Percentiles rank a stretch among this genome's conserved stretches.
Evolutionary conservation across 78 protist species (phyloP).

Genomic region (Planoprotostelium fungivorum): DNA sequence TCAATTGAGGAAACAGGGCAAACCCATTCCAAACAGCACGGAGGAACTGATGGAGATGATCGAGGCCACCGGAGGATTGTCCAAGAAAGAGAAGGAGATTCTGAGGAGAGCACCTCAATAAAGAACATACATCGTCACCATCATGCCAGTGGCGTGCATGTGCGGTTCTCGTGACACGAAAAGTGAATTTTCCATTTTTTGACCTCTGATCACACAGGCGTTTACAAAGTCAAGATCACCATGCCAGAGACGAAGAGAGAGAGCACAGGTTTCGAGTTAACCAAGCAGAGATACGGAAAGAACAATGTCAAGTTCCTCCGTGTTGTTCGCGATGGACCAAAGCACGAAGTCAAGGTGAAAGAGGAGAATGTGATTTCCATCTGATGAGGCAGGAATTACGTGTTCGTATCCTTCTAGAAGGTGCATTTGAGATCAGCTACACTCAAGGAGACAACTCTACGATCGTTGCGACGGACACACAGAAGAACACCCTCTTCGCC

Average conservation of each 20-base stretch:
- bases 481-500: slow-evolving; percentile 52
- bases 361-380: not conserved
- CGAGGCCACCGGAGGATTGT: not conserved
- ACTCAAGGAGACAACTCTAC: slow-evolving; percentile 40
- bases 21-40: not conserved
- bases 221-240: too few species aligned
- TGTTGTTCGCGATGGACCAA: not conserved
- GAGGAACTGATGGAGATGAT: not conserved
- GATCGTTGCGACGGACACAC: slow-evolving; percentile 61
- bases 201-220: too few species aligned
- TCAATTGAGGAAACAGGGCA: not conserved
- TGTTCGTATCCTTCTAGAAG: slow-evolving; percentile 36
- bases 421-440: slow-evolving; percentile 25
- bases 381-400: not conserved
- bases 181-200: too few species aligned
- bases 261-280: not conserved
- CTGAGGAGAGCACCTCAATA: not conserved
- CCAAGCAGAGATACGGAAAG: not conserved
- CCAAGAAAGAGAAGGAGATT: not conserved
- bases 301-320: not conserved
- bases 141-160: too few species aligned
- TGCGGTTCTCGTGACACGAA: too few species aligned
- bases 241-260: too few species aligned
- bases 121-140: too few species aligned
- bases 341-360: not conserved